These are phyloP conservation scores for Strobilomyces dryophilus DNA, from an alignment of 768 basidiomycete genomes.

Conservation along the genomic window DNA sequence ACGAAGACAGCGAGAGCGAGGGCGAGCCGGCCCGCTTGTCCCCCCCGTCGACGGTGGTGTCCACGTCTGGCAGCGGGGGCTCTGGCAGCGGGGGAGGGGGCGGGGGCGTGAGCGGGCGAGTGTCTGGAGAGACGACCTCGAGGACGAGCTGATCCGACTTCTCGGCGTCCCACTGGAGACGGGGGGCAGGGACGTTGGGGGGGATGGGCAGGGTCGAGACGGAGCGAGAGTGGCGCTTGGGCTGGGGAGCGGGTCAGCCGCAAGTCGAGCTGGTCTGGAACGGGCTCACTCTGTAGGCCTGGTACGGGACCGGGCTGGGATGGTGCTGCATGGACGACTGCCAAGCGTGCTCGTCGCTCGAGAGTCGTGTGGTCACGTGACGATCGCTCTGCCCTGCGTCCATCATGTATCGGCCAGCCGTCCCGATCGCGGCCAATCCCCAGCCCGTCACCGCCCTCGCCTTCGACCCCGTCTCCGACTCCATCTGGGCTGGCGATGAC, in stretches of 20 bases:
- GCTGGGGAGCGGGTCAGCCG: constrained; percentile 25
- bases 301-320: constrained; percentile 40
- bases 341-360: background rate
- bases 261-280: background rate
- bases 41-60: constrained; percentile 8
- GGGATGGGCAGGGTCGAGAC: constrained; percentile 29
- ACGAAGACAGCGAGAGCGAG: constrained; percentile 3
- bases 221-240: constrained; percentile 45
- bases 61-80: background rate
- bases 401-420: constrained; percentile 19
- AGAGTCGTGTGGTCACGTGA: constrained; percentile 15
- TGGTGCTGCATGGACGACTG: constrained; percentile 9
- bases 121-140: constrained; percentile 7
- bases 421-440: constrained; percentile 10
- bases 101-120: background rate
- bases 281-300: constrained; percentile 42
- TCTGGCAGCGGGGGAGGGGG: background rate
- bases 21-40: constrained; percentile 4
- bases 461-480: constrained; percentile 90
- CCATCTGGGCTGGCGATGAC: constrained; percentile 80
- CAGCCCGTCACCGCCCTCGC: constrained; percentile 71
- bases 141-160: constrained; percentile 10
- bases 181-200: constrained; percentile 17
- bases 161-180: constrained; percentile 15
- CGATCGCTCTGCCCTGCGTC: background rate